Base-by-base conservation (phyloP, 768 basidiomycete species). In the Amanita jacksonii region DNA sequence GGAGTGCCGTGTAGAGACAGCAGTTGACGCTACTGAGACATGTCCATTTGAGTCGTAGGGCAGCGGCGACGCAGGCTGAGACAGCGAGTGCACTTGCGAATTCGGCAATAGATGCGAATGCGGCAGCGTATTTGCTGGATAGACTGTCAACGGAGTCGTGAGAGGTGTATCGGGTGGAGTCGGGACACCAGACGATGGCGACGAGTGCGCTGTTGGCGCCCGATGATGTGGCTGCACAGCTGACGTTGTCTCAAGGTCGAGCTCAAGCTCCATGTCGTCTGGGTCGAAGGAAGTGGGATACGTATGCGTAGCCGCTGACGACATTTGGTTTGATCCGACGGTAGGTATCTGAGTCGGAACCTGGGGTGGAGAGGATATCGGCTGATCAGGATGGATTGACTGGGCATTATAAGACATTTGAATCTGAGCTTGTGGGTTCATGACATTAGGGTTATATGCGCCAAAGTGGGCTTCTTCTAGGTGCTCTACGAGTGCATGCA, bases 391-490 rank as follows among this genome's bases (percentile, higher is more conserved):
- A 30, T 53, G 45, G 57, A 63, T 54, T 41, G 60, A 35, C 45
- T 60, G 61, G 18, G 72, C 65, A 47, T 73, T 65, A 55, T 73
- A 73, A 0, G 73, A 71, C 10, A 73, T 58, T 47, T 68, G 59
- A 53, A 74, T 62, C 51, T 67, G 55, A 8, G 72, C 63, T 8
- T 60, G 62, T 10, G 59, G 54, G 43, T 60, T 57, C 3, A 58
- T 56, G 3, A 54, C 59, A 35, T 54, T 53, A 28, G 67, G 68
- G 56, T 74, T 69, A 33, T 82, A 58, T 47, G 89, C 78, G 56
- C 86, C 73, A 58, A 93, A 85, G 58, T 94, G 91, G 37, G 80
- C 79, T 48, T 90, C 84, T 56, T 94, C 91, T 51, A 93, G 92
- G 57, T 94, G 91, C 61, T 93, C 88, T 2, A 94, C 74, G 8